These are phyloP conservation scores for Eutypa lata DNA, from an alignment of 2,329 filamentous ascomycete species.

Conservation along the genomic window DNA sequence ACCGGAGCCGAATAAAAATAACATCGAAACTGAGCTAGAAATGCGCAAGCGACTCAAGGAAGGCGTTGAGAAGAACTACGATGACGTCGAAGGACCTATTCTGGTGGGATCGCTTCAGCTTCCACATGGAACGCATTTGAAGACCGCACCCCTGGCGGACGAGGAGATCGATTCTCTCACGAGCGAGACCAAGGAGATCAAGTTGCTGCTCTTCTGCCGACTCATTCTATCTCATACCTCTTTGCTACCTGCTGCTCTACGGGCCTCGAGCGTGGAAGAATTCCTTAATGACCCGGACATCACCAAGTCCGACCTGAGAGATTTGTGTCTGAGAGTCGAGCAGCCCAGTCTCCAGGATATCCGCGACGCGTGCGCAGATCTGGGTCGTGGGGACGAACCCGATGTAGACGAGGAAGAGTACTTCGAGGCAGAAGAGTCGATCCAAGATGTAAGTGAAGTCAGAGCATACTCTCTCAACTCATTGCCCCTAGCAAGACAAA, in stretches of 20 bases:
- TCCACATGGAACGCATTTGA: slow-evolving; percentile 24
- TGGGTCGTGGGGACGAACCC: slow-evolving; percentile 34
- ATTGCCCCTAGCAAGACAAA: not conserved
- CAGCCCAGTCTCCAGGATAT: slow-evolving; percentile 46
- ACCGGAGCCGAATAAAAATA: slow-evolving; percentile 31
- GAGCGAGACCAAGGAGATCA: slow-evolving; percentile 45
- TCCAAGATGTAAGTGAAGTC: slow-evolving; percentile 15
- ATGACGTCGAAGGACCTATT: slow-evolving; percentile 28
- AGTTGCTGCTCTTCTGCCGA: slow-evolving; percentile 45
- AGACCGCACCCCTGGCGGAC: slow-evolving; percentile 36
- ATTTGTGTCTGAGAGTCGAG: slow-evolving; percentile 46
- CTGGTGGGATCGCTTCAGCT: slow-evolving; percentile 30
- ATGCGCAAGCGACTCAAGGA: slow-evolving; percentile 37
- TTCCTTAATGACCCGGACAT: slow-evolving; percentile 41
- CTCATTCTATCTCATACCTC: slow-evolving; percentile 42
- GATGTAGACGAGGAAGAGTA: slow-evolving; percentile 30
- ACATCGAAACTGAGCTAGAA: slow-evolving; percentile 40
- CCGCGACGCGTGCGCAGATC: slow-evolving; percentile 48
- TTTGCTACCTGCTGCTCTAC: slow-evolving; percentile 41
- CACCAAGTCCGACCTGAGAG: slow-evolving; percentile 39
- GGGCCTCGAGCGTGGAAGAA: slow-evolving; percentile 40
- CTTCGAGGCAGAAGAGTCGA: slow-evolving; percentile 19
- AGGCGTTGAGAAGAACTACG: slow-evolving; percentile 34
- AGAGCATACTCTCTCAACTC: not conserved
- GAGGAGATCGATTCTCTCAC: slow-evolving; percentile 40